phyloP scores from a whole-genome alignment of 257 asterid genomes.

The Nicotiana otophora region DNA sequence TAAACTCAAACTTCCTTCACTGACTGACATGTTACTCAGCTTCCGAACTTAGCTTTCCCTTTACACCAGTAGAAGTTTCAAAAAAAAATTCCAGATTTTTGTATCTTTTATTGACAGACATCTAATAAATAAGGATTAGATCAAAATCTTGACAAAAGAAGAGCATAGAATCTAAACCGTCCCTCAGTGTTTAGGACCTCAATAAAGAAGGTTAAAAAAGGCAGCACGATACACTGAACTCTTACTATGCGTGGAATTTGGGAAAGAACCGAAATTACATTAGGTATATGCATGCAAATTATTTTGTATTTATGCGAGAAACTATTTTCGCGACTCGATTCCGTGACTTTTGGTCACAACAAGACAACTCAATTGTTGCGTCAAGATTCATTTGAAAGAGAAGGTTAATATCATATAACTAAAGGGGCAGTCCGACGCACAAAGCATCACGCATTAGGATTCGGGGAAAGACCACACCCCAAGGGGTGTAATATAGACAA shows the following conservation, averaged over 20 bases:
- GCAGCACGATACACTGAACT: background rate
- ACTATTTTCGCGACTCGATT: background rate
- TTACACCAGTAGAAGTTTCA: background rate
- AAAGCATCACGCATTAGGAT: too few relatives aligned
- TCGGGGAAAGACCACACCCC: rapidly evolving
- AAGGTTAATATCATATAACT: background rate
- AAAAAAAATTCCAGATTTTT: background rate
- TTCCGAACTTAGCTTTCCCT: conserved; percentile 1
- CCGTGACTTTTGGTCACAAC: background rate
- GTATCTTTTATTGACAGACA: background rate
- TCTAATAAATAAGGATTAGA: background rate
- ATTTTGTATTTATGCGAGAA: background rate
- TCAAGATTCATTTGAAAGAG: background rate
- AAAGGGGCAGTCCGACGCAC: rapidly evolving
- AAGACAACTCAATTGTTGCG: background rate
- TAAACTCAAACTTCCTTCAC: background rate
- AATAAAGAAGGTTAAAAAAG: background rate
- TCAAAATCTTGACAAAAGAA: background rate
- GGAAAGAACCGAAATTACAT: background rate
- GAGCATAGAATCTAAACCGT: background rate
- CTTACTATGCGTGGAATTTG: too few relatives aligned
- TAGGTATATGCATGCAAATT: background rate
- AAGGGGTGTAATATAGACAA: too few relatives aligned
- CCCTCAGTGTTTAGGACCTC: background rate
- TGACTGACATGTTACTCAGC: conserved; percentile 11